These are phyloP conservation scores for Monilinia polystroma DNA, from an alignment of 2,329 filamentous ascomycete genomes.

Conservation along the genomic window DNA sequence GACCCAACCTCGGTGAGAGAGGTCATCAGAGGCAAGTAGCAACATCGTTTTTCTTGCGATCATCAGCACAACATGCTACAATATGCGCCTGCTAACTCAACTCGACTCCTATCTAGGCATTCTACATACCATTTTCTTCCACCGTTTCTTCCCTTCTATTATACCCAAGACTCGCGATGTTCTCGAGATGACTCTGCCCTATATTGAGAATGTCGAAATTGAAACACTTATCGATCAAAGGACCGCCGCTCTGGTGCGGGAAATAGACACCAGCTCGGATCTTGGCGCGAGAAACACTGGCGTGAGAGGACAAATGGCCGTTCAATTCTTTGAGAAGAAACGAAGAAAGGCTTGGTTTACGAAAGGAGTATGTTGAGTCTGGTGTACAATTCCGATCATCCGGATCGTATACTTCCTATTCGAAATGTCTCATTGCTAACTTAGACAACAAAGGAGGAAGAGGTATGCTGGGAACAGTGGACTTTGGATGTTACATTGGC, in stretches of 20 bases:
- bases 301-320: conserved; percentile 73
- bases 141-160: conserved; percentile 91
- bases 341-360: conserved; percentile 78
- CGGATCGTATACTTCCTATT: conserved; percentile 12
- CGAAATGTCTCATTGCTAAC: conserved; percentile 14
- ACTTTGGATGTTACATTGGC: conserved; percentile 90
- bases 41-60: conserved; percentile 18
- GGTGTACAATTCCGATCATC: conserved; percentile 16
- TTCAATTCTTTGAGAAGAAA: conserved; percentile 95
- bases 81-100: conserved; percentile 11
- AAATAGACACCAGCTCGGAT: conserved; percentile 63
- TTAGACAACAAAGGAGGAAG: conserved; percentile 19
- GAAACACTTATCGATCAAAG: conserved; percentile 92
- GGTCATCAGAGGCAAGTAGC: conserved; percentile 74
- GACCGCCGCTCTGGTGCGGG: conserved; percentile 73
- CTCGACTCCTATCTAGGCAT: conserved; percentile 59
- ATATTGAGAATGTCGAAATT: conserved; percentile 85
- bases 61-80: background rate
- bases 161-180: conserved; percentile 81
- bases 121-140: conserved; percentile 97
- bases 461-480: conserved; percentile 87
- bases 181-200: conserved; percentile 84
- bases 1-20: conserved; percentile 88
- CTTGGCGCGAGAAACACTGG: conserved; percentile 47
- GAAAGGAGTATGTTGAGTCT: conserved; percentile 60